Base-by-base conservation (phyloP, 2,329 filamentous ascomycete genomes). In the Ilyonectria mors-panacis region DNA sequence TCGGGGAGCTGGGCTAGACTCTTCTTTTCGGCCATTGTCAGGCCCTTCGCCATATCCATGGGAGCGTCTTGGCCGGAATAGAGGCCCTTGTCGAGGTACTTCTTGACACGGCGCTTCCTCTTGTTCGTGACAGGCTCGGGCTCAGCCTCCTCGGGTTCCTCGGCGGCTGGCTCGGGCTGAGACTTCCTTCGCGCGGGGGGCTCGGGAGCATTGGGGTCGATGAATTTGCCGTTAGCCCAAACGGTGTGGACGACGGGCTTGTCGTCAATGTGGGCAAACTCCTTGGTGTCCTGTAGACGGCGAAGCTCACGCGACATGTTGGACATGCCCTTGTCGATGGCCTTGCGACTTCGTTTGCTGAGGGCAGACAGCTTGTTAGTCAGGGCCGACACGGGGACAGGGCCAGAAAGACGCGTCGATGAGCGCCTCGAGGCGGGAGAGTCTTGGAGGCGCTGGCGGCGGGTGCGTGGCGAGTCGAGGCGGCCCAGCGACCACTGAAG, bases 71-170 rank as follows among this genome's bases (percentile, higher is more conserved):
- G 95, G 30, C 96, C 96, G 1, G 94, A 91, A 76, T 97, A 98
- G 15, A 98, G 85, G 10, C 95, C 96, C 78, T 94, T 93, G 59
- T 87, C 85, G 60, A 97, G 85, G 88, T 93, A 98, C 72, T 90
- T 91, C 84, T 97, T 97, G 58, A 85, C 81, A 42, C 84, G 85
- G 63, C 86, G 83, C 70, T 83, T 81, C 68, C 80, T 83, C 10
- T 71, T 70, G 28, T 79, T 75, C 12, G 80, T 76, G 7, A 79
- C 73, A 26, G 81, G 79, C 73, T 86, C 85, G 57, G 77, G 70
- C 54, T 83, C 79, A 39, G 78, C 72, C 39, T 70, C 65, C 69
- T 63, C 72, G 10, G 66, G 48, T 28, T 76, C 68, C 57, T 78
- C 60, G 65, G 73, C 71, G 59, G 69, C 59, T 63, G 70, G 44